Base-by-base conservation (phyloP, 768 basidiomycete genomes). In the Mycena kentingensis region DNA sequence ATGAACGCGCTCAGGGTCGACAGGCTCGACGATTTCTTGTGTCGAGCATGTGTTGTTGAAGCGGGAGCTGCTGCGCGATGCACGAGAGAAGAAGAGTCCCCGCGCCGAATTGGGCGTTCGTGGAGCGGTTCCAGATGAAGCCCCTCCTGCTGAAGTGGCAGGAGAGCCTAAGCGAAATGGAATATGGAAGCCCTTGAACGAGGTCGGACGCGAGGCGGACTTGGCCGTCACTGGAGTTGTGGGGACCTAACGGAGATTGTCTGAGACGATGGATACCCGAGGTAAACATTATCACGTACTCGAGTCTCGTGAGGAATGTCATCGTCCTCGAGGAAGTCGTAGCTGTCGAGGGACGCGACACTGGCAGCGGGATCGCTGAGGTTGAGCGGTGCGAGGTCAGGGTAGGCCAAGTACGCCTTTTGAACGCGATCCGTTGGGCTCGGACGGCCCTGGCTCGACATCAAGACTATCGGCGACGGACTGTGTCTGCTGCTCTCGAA, bases 1-100 rank as follows among this genome's bases (percentile, higher is more conserved):
- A 42, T 24, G 47, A 65, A 64, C 11, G 45, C 58, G 54, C 69
- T 67, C 28, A 78, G 63, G 16, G 77, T 74, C 34, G 79, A 77
- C 46, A 80, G 63, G 63, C 83, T 85, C 2, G 78, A 67, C 15
- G 77, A 79, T 52, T 79, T 70, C 54, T 63, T 72, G 62, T 85
- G 81, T 46, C 68, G 70, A 41, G 68, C 59, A 46, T 52, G 55
- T 31, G 61, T 60, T 19, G 70, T n/a, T n/a, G n/a, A n/a, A 66
- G 42, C 67, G 69, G 38, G 69, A 65, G 54, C 64, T 67, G 31
- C 60, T 63, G 41, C 73, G 74, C 22, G 75, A 63, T 39, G 66
- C 65, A 58, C 72, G 62, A 41, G 74, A 70, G 70, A 76, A 77
- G 61, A 83, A 66, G 45, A 76, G 76, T 31, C 78, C 60, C 38